phyloP scores from a whole-genome alignment of 495 filamentous ascomycete genomes.

The Oleoguttula mirabilis region DNA sequence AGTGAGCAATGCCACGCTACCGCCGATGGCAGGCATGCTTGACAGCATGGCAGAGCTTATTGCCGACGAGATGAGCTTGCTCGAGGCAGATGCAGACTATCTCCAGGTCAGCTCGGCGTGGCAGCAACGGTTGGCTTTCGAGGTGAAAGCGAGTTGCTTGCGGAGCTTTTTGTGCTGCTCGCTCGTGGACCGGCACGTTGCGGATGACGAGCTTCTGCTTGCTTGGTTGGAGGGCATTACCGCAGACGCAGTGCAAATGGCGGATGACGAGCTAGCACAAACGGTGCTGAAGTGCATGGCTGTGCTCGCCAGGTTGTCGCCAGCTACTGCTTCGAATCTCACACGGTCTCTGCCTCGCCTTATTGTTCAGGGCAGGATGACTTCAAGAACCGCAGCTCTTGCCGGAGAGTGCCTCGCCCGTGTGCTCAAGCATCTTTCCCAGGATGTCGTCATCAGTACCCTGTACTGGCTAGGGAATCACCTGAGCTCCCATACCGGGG shows the following conservation, averaged over 20 bases:
- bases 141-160: constrained; percentile 72
- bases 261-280: constrained; percentile 57
- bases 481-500: constrained; percentile 51
- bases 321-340: constrained; percentile 57
- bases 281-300: constrained; percentile 72
- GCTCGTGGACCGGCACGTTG: constrained; percentile 62
- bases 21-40: constrained; percentile 31
- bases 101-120: constrained; percentile 70
- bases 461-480: constrained; percentile 91
- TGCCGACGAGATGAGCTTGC: constrained; percentile 63
- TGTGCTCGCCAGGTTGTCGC: constrained; percentile 60
- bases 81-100: constrained; percentile 87
- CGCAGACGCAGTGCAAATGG: constrained; percentile 66
- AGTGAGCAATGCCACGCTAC: neutral
- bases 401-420: constrained; percentile 74
- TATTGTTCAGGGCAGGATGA: constrained; percentile 66
- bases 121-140: constrained; percentile 76
- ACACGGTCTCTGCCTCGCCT: constrained; percentile 74
- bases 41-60: constrained; percentile 64
- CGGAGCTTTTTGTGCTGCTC: constrained; percentile 75
- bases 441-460: constrained; percentile 88
- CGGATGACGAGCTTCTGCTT: constrained; percentile 69
- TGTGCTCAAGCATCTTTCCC: constrained; percentile 65
- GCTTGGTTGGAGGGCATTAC: constrained; percentile 76
- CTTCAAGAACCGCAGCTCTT: constrained; percentile 49